Base-by-base conservation (phyloP, 2,329 filamentous ascomycete genomes). In the Neofusicoccum sp. region DNA sequence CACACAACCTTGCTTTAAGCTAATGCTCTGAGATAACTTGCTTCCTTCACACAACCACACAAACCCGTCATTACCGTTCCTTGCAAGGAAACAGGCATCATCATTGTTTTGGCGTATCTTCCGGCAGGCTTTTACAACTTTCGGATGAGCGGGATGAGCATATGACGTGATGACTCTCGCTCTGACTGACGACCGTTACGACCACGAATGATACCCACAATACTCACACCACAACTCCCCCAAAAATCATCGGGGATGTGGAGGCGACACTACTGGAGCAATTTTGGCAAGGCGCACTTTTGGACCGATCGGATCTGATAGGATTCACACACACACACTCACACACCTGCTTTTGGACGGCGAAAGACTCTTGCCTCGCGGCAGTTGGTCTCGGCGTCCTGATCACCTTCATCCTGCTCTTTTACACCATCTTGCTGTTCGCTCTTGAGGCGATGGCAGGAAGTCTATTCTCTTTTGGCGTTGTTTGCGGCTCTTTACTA, bases 181-280 rank as follows among this genome's bases (percentile, higher is more conserved):
- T 47, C 54, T 26, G 40, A 58, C 33, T 58, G 28, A 58, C 54
- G 40, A 45, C 43, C 31, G 30, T 47, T 58, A 58, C 54, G 54
- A 58, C 54, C 30, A 58, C 54, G 26, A 34, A 58, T 58, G 54
- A 58, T 58, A 58, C 51, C 54, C 49, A 58, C 54, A 45, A 41
- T 40, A 43, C 51, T 58, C 40, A 47, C 51, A 56, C 41, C 41
- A 58, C 54, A 16, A 41, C 36, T 36, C 14, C 40, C 28, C 26
- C 41, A 12, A 33, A 26, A n/a, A n/a, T n/a, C 24, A 43, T 33
- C 33, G 51, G 51, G 30, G 11, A 41, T 12, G 38, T 40, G 36
- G 26, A 33, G 24, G 51, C 20, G 38, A 31, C 11, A n/a, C 51
- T 41, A n/a, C n/a, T n/a, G 51, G 51, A 56, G 38, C 38, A 33